Evolutionary conservation across 768 basidiomycete species (phyloP).

Genomic region (Leccinum longicurvipes): DNA sequence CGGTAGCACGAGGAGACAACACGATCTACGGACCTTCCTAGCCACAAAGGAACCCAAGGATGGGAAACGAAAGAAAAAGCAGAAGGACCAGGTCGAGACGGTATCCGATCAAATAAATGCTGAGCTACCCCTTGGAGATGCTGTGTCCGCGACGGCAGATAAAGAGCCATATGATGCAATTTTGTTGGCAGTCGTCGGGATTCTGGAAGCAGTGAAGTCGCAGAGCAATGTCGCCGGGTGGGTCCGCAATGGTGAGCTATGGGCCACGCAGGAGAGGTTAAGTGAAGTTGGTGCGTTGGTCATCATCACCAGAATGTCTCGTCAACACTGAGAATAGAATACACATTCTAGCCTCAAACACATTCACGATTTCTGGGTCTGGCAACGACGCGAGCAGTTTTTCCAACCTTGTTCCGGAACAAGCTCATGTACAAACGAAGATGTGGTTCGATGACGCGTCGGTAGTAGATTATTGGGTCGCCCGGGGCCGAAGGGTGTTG

Average conservation of each 20-base stretch:
- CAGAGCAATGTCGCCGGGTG: slow-evolving; percentile 68
- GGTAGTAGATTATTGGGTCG: slow-evolving; percentile 49
- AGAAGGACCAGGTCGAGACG: not conserved
- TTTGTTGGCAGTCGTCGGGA: slow-evolving; percentile 60
- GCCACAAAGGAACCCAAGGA: slow-evolving; percentile 14
- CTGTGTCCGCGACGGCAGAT: not conserved
- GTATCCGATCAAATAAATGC: not conserved
- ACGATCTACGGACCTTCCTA: slow-evolving; percentile 33
- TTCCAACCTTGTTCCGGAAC: slow-evolving; percentile 6
- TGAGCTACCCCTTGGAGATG: not conserved
- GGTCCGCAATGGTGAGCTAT: slow-evolving; percentile 57
- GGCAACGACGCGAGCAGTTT: slow-evolving; percentile 17
- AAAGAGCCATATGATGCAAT: slow-evolving; percentile 45
- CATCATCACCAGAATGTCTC: not conserved
- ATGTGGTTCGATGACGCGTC: slow-evolving; percentile 54
- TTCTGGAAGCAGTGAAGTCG: slow-evolving; percentile 55
- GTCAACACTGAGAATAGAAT: not conserved
- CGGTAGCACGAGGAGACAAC: slow-evolving; percentile 39
- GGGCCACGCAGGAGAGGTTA: slow-evolving; percentile 9
- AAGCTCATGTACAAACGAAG: slow-evolving; percentile 7
- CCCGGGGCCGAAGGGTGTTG: slow-evolving; percentile 48
- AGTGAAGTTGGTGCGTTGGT: not conserved
- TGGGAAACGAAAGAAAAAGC: slow-evolving; percentile 2
- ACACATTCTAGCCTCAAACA: not conserved
- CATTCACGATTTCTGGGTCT: not conserved